Base-by-base conservation (phyloP, 2,329 filamentous ascomycete genomes). In the Neonectria punicea region DNA sequence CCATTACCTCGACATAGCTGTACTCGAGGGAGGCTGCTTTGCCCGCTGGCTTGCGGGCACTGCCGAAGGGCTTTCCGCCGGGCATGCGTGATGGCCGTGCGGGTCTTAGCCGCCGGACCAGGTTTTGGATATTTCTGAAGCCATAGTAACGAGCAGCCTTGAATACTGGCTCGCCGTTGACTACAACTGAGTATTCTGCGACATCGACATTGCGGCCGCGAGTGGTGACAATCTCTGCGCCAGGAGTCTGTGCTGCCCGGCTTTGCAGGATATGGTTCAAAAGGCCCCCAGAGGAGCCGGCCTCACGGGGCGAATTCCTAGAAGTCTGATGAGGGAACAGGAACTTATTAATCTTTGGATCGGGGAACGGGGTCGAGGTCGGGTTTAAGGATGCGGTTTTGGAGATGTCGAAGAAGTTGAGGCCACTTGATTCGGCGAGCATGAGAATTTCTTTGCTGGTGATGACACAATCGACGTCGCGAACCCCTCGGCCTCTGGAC, bases 1-100 rank as follows among this genome's bases (percentile, higher is more conserved):
- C 96, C 96, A 99, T 99, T 63, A 99, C 96, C 80, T 99, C 96
- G 30, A 98, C 92, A 79, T 97, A 98, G n/a, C 92, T 87, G 77
- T 94, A 94, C 39, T 97, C 93, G 7, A 87, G 80, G 18, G 78
- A 75, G 18, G 79, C 77, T 18, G 82, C 73, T 71, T 86, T 87
- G 7, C 81, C 87, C 16, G 78, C 82, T 6, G 83, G 84, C 67
- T 83, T 86, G 63, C 86, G 85, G 47, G 82, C 86, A 58, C 83
- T 86, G 1, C 85, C 87, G 50, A 87, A 84, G 0, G 86, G 85
- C 67, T 85, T 90, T 2, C 89, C 92, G 1, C 93, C 94, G 1
- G 94, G 93, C 83, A 97, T 90, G 61, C 92, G 89, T 47, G 92
- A 95, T 6, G 87, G 84, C 62, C 88, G 90, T 1, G 91, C 88